Conservation (phyloP, 441 rosid species). For the Populus tomentosa region DNA sequence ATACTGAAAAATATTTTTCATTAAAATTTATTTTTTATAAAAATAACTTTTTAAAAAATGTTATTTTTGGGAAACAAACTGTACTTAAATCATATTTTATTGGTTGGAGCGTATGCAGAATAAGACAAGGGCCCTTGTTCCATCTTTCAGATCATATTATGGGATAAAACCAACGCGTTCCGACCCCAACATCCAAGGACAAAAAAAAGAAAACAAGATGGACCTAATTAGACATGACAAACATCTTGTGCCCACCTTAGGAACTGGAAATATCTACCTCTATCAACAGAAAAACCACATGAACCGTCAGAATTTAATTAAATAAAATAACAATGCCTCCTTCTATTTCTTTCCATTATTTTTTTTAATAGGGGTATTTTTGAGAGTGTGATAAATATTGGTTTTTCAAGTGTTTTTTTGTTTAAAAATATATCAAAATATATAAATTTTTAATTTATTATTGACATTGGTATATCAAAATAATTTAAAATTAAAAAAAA, state of each 20-base stretch:
- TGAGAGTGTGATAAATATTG: fast-evolving
- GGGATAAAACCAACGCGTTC: not conserved
- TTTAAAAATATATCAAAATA: too few species aligned
- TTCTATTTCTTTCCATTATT: not conserved
- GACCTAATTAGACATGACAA: not conserved
- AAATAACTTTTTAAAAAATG: too few species aligned
- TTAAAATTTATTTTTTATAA: too few species aligned
- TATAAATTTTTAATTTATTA: too few species aligned
- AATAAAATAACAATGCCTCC: not conserved
- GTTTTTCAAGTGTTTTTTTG: too few species aligned
- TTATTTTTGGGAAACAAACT: not conserved
- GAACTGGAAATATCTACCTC: not conserved
- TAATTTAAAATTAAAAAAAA: too few species aligned
- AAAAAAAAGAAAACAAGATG: too few species aligned
- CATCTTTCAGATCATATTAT: not conserved
- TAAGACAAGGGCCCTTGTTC: not conserved
- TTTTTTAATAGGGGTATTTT: too few species aligned
- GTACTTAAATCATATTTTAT: too few species aligned
- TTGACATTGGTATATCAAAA: too few species aligned
- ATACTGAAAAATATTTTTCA: too few species aligned
- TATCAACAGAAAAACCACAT: not conserved
- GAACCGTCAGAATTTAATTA: not conserved
- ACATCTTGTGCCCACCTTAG: not conserved
- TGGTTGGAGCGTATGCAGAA: not conserved
- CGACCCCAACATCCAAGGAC: not conserved